Evolutionary conservation across 805 yeast genomes (phyloP).

Genomic region (Wickerhamomyces kurtzmanii): DNA sequence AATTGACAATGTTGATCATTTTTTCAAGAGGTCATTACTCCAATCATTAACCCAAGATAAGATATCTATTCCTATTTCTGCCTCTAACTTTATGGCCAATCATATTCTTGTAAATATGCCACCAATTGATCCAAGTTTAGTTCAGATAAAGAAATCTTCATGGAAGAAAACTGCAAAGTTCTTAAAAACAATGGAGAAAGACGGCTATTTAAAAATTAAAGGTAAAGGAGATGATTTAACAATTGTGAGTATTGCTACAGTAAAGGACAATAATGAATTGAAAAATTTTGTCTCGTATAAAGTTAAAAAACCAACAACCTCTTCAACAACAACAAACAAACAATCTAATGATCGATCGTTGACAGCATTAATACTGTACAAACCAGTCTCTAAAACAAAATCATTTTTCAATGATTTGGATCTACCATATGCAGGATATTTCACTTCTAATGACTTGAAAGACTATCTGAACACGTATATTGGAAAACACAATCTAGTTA

Average conservation of each 20-base stretch:
- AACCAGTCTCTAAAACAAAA: constrained; percentile 43
- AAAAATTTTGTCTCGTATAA: constrained; percentile 58
- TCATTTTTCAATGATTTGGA: constrained; percentile 34
- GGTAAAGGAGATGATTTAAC: constrained; percentile 81
- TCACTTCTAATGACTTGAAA: constrained; percentile 46
- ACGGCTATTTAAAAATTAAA: constrained; percentile 54
- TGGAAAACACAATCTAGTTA: constrained; percentile 36
- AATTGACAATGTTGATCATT: constrained; percentile 61
- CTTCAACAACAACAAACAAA: constrained; percentile 12
- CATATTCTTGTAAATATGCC: constrained; percentile 71
- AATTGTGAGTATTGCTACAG: constrained; percentile 39
- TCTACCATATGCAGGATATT: constrained; percentile 28
- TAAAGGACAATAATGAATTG: constrained; percentile 33
- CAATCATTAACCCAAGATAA: constrained; percentile 55
- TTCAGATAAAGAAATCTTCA: constrained; percentile 67
- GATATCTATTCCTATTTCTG: constrained; percentile 53
- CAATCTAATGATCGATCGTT: constrained; percentile 17
- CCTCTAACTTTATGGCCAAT: constrained; percentile 69
- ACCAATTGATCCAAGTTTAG: constrained; percentile 37
- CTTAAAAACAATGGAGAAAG: constrained; percentile 79
- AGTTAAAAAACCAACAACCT: constrained; percentile 7
- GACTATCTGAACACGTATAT: constrained; percentile 47
- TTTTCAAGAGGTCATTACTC: constrained; percentile 60
- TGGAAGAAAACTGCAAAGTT: constrained; percentile 89
- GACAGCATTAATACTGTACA: constrained; percentile 33